Conservation (phyloP, 768 basidiomycete genomes). For the Cystofilobasidium macerans region DNA sequence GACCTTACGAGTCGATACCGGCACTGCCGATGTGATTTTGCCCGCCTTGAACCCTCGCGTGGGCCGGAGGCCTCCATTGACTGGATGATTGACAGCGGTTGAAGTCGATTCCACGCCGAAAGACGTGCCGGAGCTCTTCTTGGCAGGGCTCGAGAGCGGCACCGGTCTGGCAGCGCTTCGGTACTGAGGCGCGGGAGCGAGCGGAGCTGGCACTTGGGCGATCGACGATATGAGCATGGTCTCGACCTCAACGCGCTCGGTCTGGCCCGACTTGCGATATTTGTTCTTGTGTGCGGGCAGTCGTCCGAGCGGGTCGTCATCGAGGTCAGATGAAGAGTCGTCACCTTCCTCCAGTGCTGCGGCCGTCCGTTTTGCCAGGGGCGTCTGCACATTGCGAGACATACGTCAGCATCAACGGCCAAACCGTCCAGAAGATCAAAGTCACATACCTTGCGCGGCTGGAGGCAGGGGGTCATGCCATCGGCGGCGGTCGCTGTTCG, state of each 20-base stretch:
- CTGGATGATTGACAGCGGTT: not conserved
- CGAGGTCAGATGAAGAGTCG: constrained; percentile 7
- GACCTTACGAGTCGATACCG: constrained; percentile 2
- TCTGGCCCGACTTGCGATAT: constrained; percentile 13
- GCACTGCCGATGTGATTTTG: not conserved
- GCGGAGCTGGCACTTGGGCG: not conserved
- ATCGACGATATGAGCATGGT: not conserved
- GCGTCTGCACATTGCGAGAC: not conserved
- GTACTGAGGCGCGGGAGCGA: not conserved
- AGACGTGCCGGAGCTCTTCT: not conserved
- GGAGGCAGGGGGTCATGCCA: constrained; percentile 64
- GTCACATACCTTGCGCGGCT: constrained; percentile 46
- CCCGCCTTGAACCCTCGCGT: not conserved
- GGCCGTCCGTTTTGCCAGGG: constrained; percentile 16
- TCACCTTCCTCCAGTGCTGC: constrained; percentile 4
- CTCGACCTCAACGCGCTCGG: constrained; percentile 7
- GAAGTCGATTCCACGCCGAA: not conserved
- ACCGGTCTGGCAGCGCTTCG: not conserved
- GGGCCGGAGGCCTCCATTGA: not conserved
- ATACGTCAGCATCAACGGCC: too few relatives aligned
- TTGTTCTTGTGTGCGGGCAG: constrained; percentile 7
- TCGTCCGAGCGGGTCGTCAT: constrained; percentile 19
- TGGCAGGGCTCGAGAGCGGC: constrained; percentile 8
- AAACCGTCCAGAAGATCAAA: not conserved
- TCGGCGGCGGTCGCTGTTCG: constrained; percentile 59